phyloP scores from a whole-genome alignment of 495 filamentous ascomycete species.

The Aspergillus coremiiformis region DNA sequence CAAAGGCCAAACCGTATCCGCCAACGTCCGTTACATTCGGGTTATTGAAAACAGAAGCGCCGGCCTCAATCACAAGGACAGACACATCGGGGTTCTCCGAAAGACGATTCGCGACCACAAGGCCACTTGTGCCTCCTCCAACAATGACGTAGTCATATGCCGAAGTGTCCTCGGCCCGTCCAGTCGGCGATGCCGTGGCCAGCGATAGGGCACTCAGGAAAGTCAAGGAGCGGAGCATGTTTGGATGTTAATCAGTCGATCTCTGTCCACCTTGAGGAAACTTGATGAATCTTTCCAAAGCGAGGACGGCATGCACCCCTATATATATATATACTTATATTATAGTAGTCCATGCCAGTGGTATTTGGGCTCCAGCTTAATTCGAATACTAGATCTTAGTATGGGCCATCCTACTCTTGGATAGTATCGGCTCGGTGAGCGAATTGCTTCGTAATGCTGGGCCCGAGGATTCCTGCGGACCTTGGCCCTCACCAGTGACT shows the following conservation, averaged over 20 bases:
- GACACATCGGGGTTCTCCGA: slow-evolving; percentile 38
- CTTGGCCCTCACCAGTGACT: background rate
- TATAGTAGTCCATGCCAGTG: background rate
- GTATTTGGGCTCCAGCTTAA: background rate
- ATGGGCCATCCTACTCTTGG: background rate
- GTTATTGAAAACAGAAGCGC: slow-evolving; percentile 41
- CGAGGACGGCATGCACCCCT: background rate
- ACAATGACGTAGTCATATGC: slow-evolving; percentile 45
- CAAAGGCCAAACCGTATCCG: slow-evolving; percentile 35
- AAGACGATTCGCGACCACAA: slow-evolving; percentile 48
- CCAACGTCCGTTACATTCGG: slow-evolving; percentile 39
- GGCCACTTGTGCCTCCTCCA: slow-evolving; percentile 47
- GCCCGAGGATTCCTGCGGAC: too few species aligned
- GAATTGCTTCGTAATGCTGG: background rate
- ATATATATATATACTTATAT: too few species aligned
- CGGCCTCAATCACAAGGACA: slow-evolving; percentile 50
- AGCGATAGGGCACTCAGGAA: background rate
- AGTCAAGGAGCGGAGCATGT: background rate
- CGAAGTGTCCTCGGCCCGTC: background rate
- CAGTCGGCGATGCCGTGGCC: background rate
- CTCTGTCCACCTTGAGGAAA: background rate
- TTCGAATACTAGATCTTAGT: too few species aligned
- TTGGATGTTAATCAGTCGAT: background rate
- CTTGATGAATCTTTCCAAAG: background rate
- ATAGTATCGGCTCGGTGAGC: background rate